Evolutionary conservation across 352 stramenopile genomes (phyloP).

Genomic region (Phytophthora pini): DNA sequence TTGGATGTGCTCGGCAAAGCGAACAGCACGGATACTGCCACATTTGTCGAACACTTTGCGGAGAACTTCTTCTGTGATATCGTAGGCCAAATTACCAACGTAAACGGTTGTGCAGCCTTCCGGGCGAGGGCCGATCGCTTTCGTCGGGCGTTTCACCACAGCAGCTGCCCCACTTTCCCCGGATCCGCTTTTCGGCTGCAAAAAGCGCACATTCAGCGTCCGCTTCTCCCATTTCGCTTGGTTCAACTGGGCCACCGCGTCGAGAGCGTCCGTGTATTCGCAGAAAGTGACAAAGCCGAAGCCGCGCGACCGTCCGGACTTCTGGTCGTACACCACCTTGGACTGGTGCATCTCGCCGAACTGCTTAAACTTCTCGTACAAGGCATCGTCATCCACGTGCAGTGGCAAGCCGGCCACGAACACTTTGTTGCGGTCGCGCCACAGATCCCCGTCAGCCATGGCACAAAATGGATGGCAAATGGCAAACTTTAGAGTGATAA

Average conservation of each 20-base stretch:
- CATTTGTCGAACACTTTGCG: constrained; percentile 84
- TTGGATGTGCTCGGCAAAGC: constrained; percentile 86
- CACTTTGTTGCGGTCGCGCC: constrained; percentile 90
- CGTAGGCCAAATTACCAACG: constrained; percentile 97
- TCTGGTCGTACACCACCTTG: constrained; percentile 81
- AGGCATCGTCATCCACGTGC: constrained; percentile 66
- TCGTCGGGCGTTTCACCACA: constrained; percentile 32
- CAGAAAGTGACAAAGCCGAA: constrained; percentile 89
- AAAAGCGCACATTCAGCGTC: constrained; percentile 84
- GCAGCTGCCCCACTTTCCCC: constrained; percentile 2
- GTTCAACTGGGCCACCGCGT: constrained; percentile 82
- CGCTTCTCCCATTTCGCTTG: constrained; percentile 85
- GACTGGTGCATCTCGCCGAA: constrained; percentile 89
- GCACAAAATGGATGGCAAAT: background rate
- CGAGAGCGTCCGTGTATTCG: constrained; percentile 79
- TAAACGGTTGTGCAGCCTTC: constrained; percentile 94
- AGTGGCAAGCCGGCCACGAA: constrained; percentile 79
- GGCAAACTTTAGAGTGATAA: background rate
- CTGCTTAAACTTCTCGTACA: constrained; percentile 75
- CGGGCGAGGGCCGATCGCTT: constrained; percentile 72
- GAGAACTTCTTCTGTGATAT: constrained; percentile 90
- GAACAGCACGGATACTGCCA: constrained; percentile 80
- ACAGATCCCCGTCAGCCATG: constrained; percentile 74
- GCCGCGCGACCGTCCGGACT: constrained; percentile 70
- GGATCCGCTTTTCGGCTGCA: constrained; percentile 68